Evolutionary conservation across 1,139 yeast species (phyloP).

Genomic region (Saccharomyces hybrid): DNA sequence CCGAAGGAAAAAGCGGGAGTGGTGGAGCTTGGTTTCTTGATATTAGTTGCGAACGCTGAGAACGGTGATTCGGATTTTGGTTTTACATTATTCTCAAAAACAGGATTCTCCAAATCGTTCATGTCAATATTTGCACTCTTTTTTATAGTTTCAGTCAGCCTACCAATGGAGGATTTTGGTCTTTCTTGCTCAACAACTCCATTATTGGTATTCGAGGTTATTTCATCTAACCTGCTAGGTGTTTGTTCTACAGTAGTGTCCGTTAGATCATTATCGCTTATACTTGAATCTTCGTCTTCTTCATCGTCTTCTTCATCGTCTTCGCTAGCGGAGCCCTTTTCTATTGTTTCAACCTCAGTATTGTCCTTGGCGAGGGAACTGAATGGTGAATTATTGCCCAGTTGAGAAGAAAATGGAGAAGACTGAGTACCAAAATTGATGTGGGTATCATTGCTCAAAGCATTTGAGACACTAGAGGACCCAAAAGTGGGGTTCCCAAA

Average conservation of each 20-base stretch:
- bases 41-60: constrained; percentile 18
- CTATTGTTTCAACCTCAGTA: not conserved
- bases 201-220: not conserved
- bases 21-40: constrained; percentile 11
- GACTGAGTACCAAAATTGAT: not conserved
- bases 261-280: constrained; percentile 2
- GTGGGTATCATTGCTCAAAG: not conserved
- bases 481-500: not conserved
- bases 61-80: constrained; percentile 18
- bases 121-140: constrained; percentile 22
- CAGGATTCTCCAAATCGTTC: constrained; percentile 6
- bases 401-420: not conserved
- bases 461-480: not conserved
- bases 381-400: constrained; percentile 1
- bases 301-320: not conserved
- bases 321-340: not conserved
- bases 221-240: constrained; percentile 3
- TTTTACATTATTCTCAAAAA: constrained; percentile 3
- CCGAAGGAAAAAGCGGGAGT: constrained; percentile 18
- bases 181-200: not conserved
- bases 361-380: not conserved
- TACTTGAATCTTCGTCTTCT: constrained; percentile 5
- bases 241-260: constrained; percentile 22
- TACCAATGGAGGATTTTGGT: constrained; percentile 12
- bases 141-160: constrained; percentile 24